Evolutionary conservation across 768 basidiomycete species (phyloP), one percentile per base, ranked within the genome.

Genomic region (Suillus bovinus): DNA sequence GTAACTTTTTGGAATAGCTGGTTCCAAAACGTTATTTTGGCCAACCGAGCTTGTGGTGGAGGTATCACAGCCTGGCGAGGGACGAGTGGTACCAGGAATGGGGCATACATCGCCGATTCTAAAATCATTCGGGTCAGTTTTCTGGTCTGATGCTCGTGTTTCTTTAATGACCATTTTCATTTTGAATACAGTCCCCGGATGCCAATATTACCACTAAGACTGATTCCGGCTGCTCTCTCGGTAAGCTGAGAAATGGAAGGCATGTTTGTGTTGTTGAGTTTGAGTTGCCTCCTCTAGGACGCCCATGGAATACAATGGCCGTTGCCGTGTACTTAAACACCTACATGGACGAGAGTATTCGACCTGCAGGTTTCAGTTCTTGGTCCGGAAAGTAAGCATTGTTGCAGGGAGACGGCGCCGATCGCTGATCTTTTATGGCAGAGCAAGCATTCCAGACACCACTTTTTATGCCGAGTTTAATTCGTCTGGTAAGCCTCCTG

Each of bases 51-150:
- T 0, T 87, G 85, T 61, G 87, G 87, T 0, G 88, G 88, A 3
- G 86, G 86, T 0, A 78, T 89, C 17, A 81, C 81, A 11, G 88
- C 87, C 0, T 89, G 87, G 87, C 82, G 81, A 60, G 87, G 87
- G 4, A 81, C 80, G 22, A 3, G 16, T 27, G 63, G 60, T 83
- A 17, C 83, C 78, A 9, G 77, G 76, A 2, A 82, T 61, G 85
- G 85, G 4, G 83, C 83, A 8, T 87, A 86, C 68, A 81, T 88
- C 14, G 69, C 80, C 1, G 72, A 86, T 65, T 86, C 86, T 0
- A 75, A 69, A 3, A 83, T 88, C 60, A 85, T 85, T 16, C 78
- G 85, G 42, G 86, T 84, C 68, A 60, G 83, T 68, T 22, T 57
- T 33, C 6, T 31, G 29, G 38, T 36, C 44, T 44, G 5, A 46